These are phyloP conservation scores for Aegilops longissima DNA, from an alignment of 176 grass and related monocot species.

Conservation along the genomic window DNA sequence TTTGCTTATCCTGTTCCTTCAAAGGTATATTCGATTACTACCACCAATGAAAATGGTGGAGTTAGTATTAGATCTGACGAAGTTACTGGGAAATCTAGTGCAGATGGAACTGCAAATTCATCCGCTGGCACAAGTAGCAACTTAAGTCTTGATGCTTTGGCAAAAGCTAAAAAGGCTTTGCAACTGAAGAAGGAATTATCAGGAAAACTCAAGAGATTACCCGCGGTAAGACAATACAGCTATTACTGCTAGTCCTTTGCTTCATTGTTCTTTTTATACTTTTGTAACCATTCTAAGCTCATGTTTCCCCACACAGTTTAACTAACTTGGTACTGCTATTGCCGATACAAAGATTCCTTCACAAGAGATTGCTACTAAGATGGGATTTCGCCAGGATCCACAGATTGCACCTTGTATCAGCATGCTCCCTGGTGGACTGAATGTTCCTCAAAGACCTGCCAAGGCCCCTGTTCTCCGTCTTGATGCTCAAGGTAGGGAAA, in stretches of 20 bases:
- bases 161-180: constrained; percentile 96
- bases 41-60: constrained; percentile 89
- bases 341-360: constrained; percentile 35
- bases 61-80: constrained; percentile 99
- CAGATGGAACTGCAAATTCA: constrained; percentile 80
- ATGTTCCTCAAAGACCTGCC: constrained; percentile 63
- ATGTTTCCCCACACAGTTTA: constrained; percentile 45
- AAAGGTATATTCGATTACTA: constrained; percentile 92
- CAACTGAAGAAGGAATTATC: constrained; percentile 86
- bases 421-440: too few relatives aligned
- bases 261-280: neutral
- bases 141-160: constrained; percentile 96
- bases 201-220: constrained; percentile 79
- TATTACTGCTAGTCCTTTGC: neutral
- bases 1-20: constrained; percentile 40
- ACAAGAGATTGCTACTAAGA: constrained; percentile 68
- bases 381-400: too few relatives aligned
- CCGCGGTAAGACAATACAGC: constrained; percentile 50
- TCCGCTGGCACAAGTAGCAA: constrained; percentile 64
- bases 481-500: constrained; percentile 92
- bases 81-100: constrained; percentile 99
- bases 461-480: constrained; percentile 80
- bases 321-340: constrained; percentile 47
- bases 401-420: too few relatives aligned
- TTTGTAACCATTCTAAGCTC: constrained; percentile 13